A percentile compares a stretch with the other conserved stretches of the same genome.
phyloP scores from a whole-genome alignment of 2,329 filamentous ascomycete species.

The Gremmenia infestans region DNA sequence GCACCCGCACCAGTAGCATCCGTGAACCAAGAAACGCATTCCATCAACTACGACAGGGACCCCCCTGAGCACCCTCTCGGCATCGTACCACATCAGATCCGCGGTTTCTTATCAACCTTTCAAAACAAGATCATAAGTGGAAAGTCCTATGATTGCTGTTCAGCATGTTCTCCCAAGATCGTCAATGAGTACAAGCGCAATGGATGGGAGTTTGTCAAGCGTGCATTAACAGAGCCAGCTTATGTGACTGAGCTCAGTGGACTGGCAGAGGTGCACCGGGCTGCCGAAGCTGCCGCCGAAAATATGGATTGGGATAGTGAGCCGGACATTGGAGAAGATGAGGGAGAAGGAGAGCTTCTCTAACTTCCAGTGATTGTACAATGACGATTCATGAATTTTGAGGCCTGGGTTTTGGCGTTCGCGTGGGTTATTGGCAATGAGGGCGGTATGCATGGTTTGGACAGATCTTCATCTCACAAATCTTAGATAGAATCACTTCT shows the following conservation, averaged over 20 bases:
- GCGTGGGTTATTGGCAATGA: background rate
- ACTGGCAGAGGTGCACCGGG: slow-evolving; percentile 64
- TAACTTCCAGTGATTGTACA: slow-evolving; percentile 10
- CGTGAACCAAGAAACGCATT: slow-evolving; percentile 32
- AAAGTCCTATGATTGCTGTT: slow-evolving; percentile 74
- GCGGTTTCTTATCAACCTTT: slow-evolving; percentile 71
- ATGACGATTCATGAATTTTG: slow-evolving; percentile 4
- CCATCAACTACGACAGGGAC: slow-evolving; percentile 46
- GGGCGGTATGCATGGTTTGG: background rate
- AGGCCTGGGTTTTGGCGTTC: background rate
- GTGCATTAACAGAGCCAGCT: slow-evolving; percentile 67
- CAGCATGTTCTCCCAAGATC: slow-evolving; percentile 69
- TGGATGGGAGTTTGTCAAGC: slow-evolving; percentile 73
- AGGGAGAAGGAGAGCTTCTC: slow-evolving; percentile 34
- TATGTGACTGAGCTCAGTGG: slow-evolving; percentile 76
- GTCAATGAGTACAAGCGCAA: slow-evolving; percentile 60
- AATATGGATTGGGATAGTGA: slow-evolving; percentile 60
- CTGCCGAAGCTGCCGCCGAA: slow-evolving; percentile 43
- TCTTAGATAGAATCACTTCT: background rate
- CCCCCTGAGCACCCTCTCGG: slow-evolving; percentile 57
- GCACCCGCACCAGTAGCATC: slow-evolving; percentile 49
- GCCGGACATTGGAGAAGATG: slow-evolving; percentile 50
- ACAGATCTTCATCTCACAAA: background rate
- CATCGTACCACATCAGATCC: slow-evolving; percentile 73
- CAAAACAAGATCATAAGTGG: slow-evolving; percentile 69